Evolutionary conservation across 495 filamentous ascomycete species (phyloP).

Genomic region (Copromyces sp.): DNA sequence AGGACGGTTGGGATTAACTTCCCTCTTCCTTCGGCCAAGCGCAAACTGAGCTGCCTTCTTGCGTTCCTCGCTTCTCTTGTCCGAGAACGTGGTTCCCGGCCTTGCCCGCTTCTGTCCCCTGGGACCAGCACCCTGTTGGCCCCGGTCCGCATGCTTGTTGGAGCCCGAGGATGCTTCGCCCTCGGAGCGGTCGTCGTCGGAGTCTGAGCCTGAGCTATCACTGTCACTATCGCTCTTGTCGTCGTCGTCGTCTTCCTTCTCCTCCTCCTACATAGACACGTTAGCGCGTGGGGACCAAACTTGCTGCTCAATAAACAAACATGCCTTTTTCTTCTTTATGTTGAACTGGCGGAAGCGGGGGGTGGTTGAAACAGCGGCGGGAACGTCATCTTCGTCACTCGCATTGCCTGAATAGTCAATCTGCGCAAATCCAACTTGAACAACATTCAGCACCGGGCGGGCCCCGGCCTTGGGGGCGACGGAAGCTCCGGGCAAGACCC

Average conservation of each 20-base stretch:
- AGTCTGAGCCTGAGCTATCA: conserved; percentile 2
- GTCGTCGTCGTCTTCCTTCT: conserved; percentile 8
- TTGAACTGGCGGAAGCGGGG: conserved; percentile 29
- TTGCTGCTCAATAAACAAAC: not conserved
- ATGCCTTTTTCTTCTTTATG: conserved; percentile 31
- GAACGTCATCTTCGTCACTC: conserved; percentile 5
- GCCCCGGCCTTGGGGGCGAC: conserved; percentile 8
- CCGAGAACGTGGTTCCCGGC: conserved; percentile 13
- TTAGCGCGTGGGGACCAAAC: not conserved
- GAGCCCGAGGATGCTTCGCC: conserved; percentile 3
- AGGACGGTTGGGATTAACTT: conserved; percentile 46
- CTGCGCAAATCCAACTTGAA: conserved; percentile 40
- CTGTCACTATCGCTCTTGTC: conserved; percentile 14
- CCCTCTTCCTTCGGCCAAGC: conserved; percentile 44
- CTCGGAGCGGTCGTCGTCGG: not conserved
- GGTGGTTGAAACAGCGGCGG: conserved; percentile 2
- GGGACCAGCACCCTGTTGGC: conserved; percentile 5
- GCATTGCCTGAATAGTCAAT: conserved; percentile 25
- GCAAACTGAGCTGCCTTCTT: conserved; percentile 35
- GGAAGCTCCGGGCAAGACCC: conserved; percentile 53
- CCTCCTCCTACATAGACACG: not conserved
- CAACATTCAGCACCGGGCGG: conserved; percentile 30
- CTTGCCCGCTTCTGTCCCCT: conserved; percentile 8
- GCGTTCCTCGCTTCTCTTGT: conserved; percentile 28
- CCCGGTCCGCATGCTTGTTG: conserved; percentile 8